Evolutionary conservation across 148 eudicot genomes (phyloP), one percentile per base, ranked within the genome.

Genomic region (Cornus florida): DNA sequence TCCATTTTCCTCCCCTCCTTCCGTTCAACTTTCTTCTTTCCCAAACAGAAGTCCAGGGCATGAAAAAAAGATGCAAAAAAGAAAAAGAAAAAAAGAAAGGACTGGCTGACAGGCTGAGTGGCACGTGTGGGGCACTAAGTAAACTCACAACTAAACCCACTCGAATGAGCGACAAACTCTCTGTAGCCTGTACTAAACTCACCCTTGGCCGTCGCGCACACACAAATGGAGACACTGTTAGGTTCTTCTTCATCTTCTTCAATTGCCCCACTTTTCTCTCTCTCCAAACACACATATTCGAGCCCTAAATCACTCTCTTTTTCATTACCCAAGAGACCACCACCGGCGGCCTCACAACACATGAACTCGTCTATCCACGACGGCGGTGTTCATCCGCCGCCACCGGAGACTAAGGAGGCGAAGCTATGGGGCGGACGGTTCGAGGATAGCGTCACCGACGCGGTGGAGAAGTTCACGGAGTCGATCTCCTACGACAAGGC

Each of bases 351-450:
- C 35, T 24, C 57, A 24, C 9, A 33, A 3, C 17, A 17, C 46
- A 76, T 72, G 68, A 56, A 33, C 38, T 28, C 50, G 72, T 14
- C 73, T 16, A 3, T 62, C 66, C 23, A 62, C 66, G 66, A 24
- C 23, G 66, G 59, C 59, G 59, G 7, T 13, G 17, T 11, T 53
- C 59, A 53, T 14, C 59, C 3, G 59, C 23, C 35, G 60, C 7
- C 46, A 66, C 8, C 6, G 77, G 10, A 74, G 65, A 80, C 46
- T 17, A 93, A 91, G 83, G 99, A 93, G 84, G 79, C 87, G 23
- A 97, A 97, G 82, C 88, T 94, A 8, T 97, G 99, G 99, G 99
- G 99, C 2, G 99, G 99, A 13, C 83, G 99, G 76, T 97, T 97
- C 69, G 97, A 94, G 77, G 97, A 92, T 74, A 92, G 92, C 68